Conservation (phyloP, 768 basidiomycete genomes). For the Tricholoma sp. region DNA sequence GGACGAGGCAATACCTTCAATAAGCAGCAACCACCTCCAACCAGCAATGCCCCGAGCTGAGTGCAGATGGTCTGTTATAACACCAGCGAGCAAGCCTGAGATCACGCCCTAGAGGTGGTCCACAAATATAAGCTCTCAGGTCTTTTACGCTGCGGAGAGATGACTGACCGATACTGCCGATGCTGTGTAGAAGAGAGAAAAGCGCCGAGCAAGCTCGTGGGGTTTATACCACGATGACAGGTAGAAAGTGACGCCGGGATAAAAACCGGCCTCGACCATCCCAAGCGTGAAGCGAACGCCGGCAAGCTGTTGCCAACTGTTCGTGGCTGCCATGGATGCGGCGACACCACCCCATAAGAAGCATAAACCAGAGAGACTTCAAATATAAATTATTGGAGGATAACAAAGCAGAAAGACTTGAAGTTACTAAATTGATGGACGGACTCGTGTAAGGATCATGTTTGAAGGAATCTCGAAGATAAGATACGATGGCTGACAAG, state of each 20-base stretch:
- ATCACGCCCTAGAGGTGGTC: neutral
- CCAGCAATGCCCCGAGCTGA: neutral
- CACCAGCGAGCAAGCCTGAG: conserved; percentile 1
- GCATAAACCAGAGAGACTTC: neutral
- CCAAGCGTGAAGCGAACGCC: neutral
- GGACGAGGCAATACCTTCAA: neutral
- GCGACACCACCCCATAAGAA: neutral
- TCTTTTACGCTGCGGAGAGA: neutral
- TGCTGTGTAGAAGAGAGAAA: neutral
- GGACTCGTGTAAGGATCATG: conserved; percentile 15
- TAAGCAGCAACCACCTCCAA: neutral
- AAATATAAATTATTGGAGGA: neutral
- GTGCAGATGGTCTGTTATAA: neutral
- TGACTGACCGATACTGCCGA: neutral
- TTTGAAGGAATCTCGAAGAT: conserved; percentile 21
- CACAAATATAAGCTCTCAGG: neutral
- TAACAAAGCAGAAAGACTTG: neutral
- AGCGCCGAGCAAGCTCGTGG: neutral
- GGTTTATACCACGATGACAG: neutral
- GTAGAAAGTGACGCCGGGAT: neutral
- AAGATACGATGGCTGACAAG: conserved; percentile 14
- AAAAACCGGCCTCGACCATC: neutral
- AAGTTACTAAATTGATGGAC: conserved; percentile 11
- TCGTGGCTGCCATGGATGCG: no score
- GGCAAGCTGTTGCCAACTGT: no score